Evolutionary conservation across 202 grass and related monocot species (phyloP).

Genomic region (Eragrostis tef): DNA sequence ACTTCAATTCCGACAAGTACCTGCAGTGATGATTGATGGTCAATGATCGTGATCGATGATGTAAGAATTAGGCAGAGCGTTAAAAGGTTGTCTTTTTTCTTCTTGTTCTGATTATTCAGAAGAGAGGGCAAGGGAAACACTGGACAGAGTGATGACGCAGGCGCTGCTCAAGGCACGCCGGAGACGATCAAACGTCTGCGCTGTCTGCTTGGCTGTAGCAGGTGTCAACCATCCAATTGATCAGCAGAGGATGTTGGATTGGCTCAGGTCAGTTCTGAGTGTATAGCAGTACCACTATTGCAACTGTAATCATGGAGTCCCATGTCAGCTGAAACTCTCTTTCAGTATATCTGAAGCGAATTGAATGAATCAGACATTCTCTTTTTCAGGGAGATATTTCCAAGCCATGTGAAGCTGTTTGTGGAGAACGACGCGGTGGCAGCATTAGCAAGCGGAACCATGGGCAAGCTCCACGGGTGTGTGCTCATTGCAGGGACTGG

Average conservation of each 20-base stretch:
- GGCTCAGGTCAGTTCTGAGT: conserved; percentile 57
- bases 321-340: not conserved
- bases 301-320: not conserved
- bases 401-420: conserved; percentile 64
- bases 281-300: not conserved
- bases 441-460: conserved; percentile 74
- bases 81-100: not conserved
- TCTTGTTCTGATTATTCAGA: conserved; percentile 52
- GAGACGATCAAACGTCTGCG: conserved; percentile 51
- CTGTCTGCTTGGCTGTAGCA: conserved; percentile 70
- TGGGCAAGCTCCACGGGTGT: conserved; percentile 78
- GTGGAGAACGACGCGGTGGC: conserved; percentile 78
- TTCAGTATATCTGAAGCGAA: not conserved
- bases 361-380: not conserved
- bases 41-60: not conserved
- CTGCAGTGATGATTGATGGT: not conserved
- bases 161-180: conserved; percentile 66
- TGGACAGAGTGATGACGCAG: conserved; percentile 68
- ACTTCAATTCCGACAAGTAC: not conserved
- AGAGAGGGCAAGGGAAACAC: conserved; percentile 61
- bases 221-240: conserved; percentile 72
- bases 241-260: conserved; percentile 67
- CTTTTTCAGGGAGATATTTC: conserved; percentile 60
- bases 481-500: conserved; percentile 76
- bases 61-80: not conserved